These are phyloP conservation scores for Ophiobolus disseminans DNA, from an alignment of 2,329 filamentous ascomycete genomes.

Conservation along the genomic window DNA sequence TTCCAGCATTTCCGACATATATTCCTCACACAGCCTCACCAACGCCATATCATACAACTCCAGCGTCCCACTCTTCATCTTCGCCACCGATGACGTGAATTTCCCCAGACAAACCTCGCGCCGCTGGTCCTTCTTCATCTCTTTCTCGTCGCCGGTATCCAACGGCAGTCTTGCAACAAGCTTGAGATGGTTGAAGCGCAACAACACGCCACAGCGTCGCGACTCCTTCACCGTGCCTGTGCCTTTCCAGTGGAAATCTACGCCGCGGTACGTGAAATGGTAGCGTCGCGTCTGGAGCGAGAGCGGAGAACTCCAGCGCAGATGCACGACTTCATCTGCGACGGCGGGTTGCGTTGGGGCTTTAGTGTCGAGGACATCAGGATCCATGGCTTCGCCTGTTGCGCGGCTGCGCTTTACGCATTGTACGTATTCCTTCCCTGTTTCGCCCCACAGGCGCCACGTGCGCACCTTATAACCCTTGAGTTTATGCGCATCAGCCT, in stretches of 20 bases:
- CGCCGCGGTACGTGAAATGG: slow-evolving; percentile 30
- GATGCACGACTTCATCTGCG: slow-evolving; percentile 33
- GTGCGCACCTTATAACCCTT: slow-evolving; percentile 41
- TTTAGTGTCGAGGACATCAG: slow-evolving; percentile 19
- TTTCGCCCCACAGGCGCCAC: slow-evolving; percentile 43
- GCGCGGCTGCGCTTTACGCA: slow-evolving; percentile 23
- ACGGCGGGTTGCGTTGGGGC: not conserved
- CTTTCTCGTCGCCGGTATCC: not conserved
- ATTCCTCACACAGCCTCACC: slow-evolving; percentile 20
- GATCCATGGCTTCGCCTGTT: slow-evolving; percentile 15
- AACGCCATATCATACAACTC: slow-evolving; percentile 36
- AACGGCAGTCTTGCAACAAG: slow-evolving; percentile 31
- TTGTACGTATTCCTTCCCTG: slow-evolving; percentile 36
- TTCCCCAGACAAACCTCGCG: slow-evolving; percentile 36
- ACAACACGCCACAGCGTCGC: slow-evolving; percentile 26
- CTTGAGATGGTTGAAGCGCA: slow-evolving; percentile 42
- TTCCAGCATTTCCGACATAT: slow-evolving; percentile 8
- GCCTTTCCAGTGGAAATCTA: slow-evolving; percentile 47
- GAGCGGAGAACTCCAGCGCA: slow-evolving; percentile 36
- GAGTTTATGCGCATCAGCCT: slow-evolving; percentile 15
- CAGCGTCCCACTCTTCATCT: slow-evolving; percentile 34
- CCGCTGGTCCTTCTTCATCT: not conserved
- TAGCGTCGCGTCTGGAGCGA: slow-evolving; percentile 37
- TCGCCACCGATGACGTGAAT: slow-evolving; percentile 35
- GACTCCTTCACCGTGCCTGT: slow-evolving; percentile 36